phyloP scores from a whole-genome alignment of 148 eudicot genomes.

The Persicaria maculosa region DNA sequence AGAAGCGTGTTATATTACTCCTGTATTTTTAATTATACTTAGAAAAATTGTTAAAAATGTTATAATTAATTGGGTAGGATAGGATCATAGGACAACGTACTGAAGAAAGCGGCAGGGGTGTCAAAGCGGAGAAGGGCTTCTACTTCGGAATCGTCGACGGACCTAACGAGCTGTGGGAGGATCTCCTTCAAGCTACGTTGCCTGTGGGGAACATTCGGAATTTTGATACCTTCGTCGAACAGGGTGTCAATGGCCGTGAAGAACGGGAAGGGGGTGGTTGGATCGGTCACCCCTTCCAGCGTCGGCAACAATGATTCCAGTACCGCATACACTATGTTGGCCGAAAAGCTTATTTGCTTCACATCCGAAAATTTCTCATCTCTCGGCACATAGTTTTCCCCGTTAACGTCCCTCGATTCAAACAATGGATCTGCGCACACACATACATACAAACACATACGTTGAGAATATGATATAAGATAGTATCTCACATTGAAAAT shows the following conservation, averaged over 20 bases:
- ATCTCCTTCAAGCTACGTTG: slow-evolving; percentile 8
- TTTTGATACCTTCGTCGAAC: slow-evolving; percentile 11
- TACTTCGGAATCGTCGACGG: slow-evolving; percentile 14
- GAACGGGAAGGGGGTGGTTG: not conserved
- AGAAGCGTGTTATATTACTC: too few relatives aligned
- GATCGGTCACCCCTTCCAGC: not conserved
- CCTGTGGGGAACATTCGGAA: not conserved
- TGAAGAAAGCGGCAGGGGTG: slow-evolving; percentile 4
- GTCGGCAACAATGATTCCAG: slow-evolving; percentile 6
- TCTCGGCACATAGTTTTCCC: slow-evolving; percentile 16
- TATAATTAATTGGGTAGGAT: too few relatives aligned
- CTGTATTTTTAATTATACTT: too few relatives aligned
- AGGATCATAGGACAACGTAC: not conserved
- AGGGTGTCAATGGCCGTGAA: slow-evolving; percentile 3
- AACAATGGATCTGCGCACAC: not conserved
- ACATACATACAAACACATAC: too few relatives aligned
- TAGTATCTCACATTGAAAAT: too few relatives aligned
- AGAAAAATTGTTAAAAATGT: too few relatives aligned
- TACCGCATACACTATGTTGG: not conserved
- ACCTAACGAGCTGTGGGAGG: slow-evolving; percentile 51
- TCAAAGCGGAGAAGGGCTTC: slow-evolving; percentile 9
- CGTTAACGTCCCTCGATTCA: slow-evolving; percentile 6
- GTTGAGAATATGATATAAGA: too few relatives aligned
- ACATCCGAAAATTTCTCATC: slow-evolving; percentile 15
- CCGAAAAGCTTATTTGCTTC: slow-evolving; percentile 4